Conservation (phyloP, 441 rosid genomes). For the Biscutella laevigata region DNA sequence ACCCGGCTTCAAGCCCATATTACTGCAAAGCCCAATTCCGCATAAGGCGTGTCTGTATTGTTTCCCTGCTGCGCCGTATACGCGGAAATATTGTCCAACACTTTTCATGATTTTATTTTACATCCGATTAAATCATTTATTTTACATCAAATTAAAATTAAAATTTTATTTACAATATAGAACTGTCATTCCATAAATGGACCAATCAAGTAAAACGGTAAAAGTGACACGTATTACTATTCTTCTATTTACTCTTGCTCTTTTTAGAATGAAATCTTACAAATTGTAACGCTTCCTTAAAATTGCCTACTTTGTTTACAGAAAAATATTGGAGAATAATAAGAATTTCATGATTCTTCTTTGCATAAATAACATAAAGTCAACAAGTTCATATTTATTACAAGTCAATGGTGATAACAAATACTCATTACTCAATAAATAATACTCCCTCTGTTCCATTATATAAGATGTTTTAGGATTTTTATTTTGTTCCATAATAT, state of each 20-base stretch:
- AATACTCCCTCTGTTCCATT: too few relatives aligned
- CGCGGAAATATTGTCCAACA: too few relatives aligned
- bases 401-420: background rate
- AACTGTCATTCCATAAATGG: conserved; percentile 3
- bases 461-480: too few relatives aligned
- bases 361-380: background rate
- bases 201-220: background rate
- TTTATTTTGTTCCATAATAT: too few relatives aligned
- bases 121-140: too few relatives aligned
- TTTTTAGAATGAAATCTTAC: conserved; percentile 1
- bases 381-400: background rate
- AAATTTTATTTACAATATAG: too few relatives aligned
- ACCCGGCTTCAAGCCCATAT: too few relatives aligned
- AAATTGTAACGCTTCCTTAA: background rate
- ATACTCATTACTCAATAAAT: background rate
- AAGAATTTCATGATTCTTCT: background rate
- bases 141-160: too few relatives aligned
- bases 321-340: background rate
- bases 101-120: too few relatives aligned
- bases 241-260: background rate
- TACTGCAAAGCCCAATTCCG: too few relatives aligned
- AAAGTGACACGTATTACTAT: background rate
- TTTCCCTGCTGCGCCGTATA: too few relatives aligned
- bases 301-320: background rate
- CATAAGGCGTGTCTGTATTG: too few relatives aligned